Conservation (phyloP, 768 basidiomycete genomes). For the Candolleomyces efflorescens region DNA sequence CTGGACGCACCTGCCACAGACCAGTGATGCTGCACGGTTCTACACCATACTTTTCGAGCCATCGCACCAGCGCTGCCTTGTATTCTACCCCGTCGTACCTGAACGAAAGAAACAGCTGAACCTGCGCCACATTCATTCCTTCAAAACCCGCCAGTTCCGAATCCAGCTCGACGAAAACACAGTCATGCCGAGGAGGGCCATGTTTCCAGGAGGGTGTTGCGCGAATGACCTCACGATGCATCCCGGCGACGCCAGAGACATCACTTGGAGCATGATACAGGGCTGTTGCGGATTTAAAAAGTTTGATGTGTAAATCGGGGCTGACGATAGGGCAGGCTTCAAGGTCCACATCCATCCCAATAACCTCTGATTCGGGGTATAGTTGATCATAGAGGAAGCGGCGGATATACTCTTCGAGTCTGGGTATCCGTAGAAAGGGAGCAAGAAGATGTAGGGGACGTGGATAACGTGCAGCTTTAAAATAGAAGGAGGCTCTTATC, state of each 20-base stretch:
- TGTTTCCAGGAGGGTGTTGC: constrained; percentile 19
- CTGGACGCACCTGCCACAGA: constrained; percentile 13
- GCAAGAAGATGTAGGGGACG: background rate
- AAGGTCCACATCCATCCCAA: background rate
- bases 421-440: background rate
- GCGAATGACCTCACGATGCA: constrained; percentile 18
- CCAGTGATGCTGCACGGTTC: constrained; percentile 21
- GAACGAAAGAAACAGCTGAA: constrained; percentile 25
- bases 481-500: background rate
- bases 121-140: constrained; percentile 21
- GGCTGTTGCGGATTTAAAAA: constrained; percentile 2
- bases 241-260: constrained; percentile 14
- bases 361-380: background rate
- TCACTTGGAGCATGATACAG: constrained; percentile 15
- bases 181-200: constrained; percentile 16
- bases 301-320: background rate
- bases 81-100: constrained; percentile 6
- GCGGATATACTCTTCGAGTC: background rate
- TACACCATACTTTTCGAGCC: constrained; percentile 18
- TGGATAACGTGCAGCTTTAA: background rate
- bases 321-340: background rate
- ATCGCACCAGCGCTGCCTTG: constrained; percentile 27
- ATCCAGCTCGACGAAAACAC: constrained; percentile 15
- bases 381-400: background rate
- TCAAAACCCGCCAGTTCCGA: constrained; percentile 12